phyloP scores from a whole-genome alignment of 257 asterid genomes.

The Parsonsia alboflavescens region DNA sequence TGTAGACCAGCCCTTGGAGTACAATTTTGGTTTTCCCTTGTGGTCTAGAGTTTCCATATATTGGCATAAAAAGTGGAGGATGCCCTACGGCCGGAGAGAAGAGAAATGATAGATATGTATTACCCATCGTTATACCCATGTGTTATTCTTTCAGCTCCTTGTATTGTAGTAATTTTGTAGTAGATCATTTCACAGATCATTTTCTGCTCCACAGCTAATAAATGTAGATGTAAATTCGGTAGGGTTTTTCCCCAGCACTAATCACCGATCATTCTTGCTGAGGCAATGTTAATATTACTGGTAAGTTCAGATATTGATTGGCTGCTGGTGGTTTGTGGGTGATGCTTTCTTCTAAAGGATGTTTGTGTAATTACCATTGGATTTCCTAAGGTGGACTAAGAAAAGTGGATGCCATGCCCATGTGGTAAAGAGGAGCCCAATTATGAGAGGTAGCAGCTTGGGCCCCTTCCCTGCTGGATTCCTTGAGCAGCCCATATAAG shows the following conservation, averaged over 20 bases:
- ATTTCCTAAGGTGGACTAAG: too few relatives aligned
- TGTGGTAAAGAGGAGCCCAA: too few relatives aligned
- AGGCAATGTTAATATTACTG: not conserved
- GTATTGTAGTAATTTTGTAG: conserved; percentile 13
- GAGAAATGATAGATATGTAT: conserved; percentile 17
- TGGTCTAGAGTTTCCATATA: conserved; percentile 89
- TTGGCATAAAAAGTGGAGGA: conserved; percentile 97
- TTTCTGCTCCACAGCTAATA: conserved; percentile 10
- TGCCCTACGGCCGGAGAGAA: conserved; percentile 51
- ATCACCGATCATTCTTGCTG: conserved; percentile 2
- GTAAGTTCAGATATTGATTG: not conserved
- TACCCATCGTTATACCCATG: not conserved
- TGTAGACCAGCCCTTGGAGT: conserved; percentile 77
- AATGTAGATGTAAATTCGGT: conserved; percentile 16
- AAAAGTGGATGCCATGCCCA: too few relatives aligned
- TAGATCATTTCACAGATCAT: not conserved
- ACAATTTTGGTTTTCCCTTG: conserved; percentile 76
- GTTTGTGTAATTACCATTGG: too few relatives aligned
- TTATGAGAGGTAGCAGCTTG: too few relatives aligned
- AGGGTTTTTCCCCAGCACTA: not conserved
- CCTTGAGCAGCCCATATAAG: too few relatives aligned
- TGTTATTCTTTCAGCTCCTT: conserved; percentile 5
- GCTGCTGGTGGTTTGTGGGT: too few relatives aligned
- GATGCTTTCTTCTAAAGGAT: too few relatives aligned
- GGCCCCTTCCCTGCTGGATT: too few relatives aligned